A percentile compares a stretch with the other conserved stretches of the same genome.
Conservation (phyloP, 371 early-diverging fungal species). For the Haplosporangium sp. region DNA sequence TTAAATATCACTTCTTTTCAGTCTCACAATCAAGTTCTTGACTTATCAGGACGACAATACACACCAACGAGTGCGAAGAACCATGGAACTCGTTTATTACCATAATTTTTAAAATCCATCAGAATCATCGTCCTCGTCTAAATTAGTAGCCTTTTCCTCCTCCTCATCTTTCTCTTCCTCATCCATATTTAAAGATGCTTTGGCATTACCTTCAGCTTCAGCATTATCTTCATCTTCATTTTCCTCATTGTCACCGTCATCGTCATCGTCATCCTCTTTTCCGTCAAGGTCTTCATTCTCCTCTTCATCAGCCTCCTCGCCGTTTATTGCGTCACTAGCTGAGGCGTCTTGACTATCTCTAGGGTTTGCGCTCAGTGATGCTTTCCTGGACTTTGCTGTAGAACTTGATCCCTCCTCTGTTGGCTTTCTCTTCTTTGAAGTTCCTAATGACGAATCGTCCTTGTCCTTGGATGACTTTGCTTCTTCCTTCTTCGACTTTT, state of each 20-base stretch:
- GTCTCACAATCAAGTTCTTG: too few relatives aligned
- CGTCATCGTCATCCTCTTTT: constrained; percentile 24
- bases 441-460: constrained; percentile 13
- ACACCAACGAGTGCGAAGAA: too few relatives aligned
- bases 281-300: constrained; percentile 24
- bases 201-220: not conserved
- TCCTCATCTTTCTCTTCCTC: constrained; percentile 37
- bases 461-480: constrained; percentile 27
- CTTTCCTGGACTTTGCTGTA: constrained; percentile 39
- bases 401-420: constrained; percentile 12
- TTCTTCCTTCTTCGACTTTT: constrained; percentile 23
- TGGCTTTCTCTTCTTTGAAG: constrained; percentile 47
- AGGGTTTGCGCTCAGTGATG: constrained; percentile 33
- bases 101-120: constrained; percentile 39
- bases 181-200: constrained; percentile 38
- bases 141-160: constrained; percentile 23
- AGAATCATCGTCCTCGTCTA: constrained; percentile 56
- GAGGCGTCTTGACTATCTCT: constrained; percentile 31
- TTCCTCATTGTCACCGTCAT: constrained; percentile 27
- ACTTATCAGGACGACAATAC: too few relatives aligned
- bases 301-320: constrained; percentile 14
- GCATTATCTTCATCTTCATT: constrained; percentile 20
- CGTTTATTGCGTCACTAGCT: constrained; percentile 20
- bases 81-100: too few relatives aligned
- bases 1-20: too few relatives aligned